Evolutionary conservation across 495 filamentous ascomycete genomes (phyloP).

Genomic region (Amphirosellinia nigrospora): DNA sequence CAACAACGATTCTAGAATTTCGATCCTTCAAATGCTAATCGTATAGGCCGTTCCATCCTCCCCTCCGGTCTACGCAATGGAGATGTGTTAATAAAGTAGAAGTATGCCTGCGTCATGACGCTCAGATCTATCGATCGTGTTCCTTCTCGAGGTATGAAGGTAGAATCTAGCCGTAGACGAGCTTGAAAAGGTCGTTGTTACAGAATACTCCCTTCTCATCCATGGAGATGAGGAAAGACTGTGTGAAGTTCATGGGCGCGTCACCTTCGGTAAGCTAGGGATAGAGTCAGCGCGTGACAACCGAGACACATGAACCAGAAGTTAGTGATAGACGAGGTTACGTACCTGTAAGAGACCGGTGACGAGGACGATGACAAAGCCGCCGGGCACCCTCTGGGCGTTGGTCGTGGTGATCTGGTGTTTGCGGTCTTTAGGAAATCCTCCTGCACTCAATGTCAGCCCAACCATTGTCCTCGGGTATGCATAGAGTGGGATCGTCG

Average conservation of each 20-base stretch:
- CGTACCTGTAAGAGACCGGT: constrained; percentile 81
- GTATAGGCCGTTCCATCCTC: neutral
- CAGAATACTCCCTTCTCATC: constrained; percentile 72
- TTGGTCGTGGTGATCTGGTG: constrained; percentile 73
- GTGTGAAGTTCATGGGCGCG: constrained; percentile 80
- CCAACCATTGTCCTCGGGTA: neutral
- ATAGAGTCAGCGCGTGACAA: constrained; percentile 10
- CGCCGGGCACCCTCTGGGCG: constrained; percentile 64
- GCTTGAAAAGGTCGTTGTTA: constrained; percentile 88
- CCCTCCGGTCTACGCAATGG: constrained; percentile 2
- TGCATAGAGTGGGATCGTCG: neutral
- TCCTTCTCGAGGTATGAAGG: neutral
- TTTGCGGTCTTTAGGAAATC: constrained; percentile 58
- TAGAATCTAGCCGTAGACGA: constrained; percentile 63
- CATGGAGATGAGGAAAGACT: constrained; percentile 79
- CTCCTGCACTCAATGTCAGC: constrained; percentile 21
- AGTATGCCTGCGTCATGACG: neutral
- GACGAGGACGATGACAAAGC: constrained; percentile 79
- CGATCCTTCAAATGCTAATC: neutral
- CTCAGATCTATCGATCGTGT: neutral
- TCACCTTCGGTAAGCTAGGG: constrained; percentile 57
- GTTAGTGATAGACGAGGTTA: neutral
- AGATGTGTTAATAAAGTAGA: constrained; percentile 1
- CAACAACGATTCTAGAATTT: constrained; percentile 58
- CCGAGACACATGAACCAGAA: neutral